Evolutionary conservation across 768 basidiomycete genomes (phyloP).

Genomic region (Fistulinella prunicolor): DNA sequence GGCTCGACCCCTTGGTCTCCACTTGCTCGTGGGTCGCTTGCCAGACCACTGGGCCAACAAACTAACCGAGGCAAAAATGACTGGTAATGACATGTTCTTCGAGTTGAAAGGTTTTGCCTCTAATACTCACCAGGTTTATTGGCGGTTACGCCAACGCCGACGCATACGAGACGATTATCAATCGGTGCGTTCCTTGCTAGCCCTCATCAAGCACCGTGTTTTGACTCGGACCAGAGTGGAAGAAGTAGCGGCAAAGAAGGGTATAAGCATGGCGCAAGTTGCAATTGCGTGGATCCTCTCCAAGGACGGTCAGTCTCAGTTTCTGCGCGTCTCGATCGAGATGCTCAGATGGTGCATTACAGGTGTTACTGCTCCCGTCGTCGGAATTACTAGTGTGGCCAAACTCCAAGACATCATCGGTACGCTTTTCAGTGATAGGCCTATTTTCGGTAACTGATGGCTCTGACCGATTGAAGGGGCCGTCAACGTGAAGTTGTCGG

Average conservation of each 20-base stretch:
- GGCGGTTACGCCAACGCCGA: slow-evolving; percentile 20
- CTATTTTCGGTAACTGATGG: slow-evolving; percentile 7
- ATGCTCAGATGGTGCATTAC: neutral
- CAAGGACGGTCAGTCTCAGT: slow-evolving; percentile 27
- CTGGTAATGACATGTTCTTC: slow-evolving; percentile 13
- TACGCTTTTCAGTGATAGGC: slow-evolving; percentile 8
- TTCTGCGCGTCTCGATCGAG: neutral
- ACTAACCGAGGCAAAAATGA: slow-evolving; percentile 23
- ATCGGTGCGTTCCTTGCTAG: slow-evolving; percentile 15
- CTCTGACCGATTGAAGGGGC: slow-evolving; percentile 21
- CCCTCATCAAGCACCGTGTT: neutral
- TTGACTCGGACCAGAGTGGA: slow-evolving; percentile 31
- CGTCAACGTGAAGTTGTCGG: slow-evolving; percentile 42
- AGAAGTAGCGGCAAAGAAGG: slow-evolving; percentile 37
- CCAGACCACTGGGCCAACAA: slow-evolving; percentile 33
- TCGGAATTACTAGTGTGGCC: slow-evolving; percentile 41
- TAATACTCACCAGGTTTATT: slow-evolving; percentile 24
- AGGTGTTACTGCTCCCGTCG: slow-evolving; percentile 43
- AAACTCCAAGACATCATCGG: slow-evolving; percentile 42
- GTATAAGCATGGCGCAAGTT: slow-evolving; percentile 42
- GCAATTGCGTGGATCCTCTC: slow-evolving; percentile 39
- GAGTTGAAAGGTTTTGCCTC: neutral
- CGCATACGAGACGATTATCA: slow-evolving; percentile 28
- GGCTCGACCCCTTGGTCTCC: slow-evolving; percentile 48
- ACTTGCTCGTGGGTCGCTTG: slow-evolving; percentile 36